These are phyloP conservation scores for Curvularia lunata DNA, from an alignment of 2,329 filamentous ascomycete species.

Conservation along the genomic window DNA sequence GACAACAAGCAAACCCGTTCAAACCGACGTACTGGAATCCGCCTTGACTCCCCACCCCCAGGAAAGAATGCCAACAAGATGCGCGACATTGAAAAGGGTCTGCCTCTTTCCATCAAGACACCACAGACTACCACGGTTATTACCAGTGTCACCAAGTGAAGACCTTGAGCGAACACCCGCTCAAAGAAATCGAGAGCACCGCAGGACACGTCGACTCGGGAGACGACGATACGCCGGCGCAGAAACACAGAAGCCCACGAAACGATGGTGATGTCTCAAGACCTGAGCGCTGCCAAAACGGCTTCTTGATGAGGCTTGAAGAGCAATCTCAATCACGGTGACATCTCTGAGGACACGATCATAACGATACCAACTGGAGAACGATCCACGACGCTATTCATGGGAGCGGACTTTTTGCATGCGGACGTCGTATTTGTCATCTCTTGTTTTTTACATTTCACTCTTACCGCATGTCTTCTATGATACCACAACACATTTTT, in stretches of 20 bases:
- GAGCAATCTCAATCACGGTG: neutral
- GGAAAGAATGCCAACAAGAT: constrained; percentile 27
- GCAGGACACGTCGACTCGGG: constrained; percentile 4
- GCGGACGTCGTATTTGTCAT: neutral
- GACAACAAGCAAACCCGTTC: constrained; percentile 40
- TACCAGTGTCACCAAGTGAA: constrained; percentile 35
- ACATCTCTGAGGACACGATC: neutral
- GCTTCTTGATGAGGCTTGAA: constrained; percentile 9
- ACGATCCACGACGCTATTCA: neutral
- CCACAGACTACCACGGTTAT: constrained; percentile 45
- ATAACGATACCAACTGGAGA: constrained; percentile 6
- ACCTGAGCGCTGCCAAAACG: neutral
- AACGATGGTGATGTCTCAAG: neutral
- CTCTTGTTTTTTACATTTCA: neutral
- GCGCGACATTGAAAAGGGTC: constrained; percentile 46
- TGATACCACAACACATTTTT: constrained; percentile 25
- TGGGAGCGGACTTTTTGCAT: neutral
- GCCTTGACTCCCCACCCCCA: constrained; percentile 45
- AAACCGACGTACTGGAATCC: constrained; percentile 46
- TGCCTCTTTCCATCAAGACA: constrained; percentile 30
- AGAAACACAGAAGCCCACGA: neutral
- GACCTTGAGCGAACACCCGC: neutral
- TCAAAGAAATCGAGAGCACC: neutral
- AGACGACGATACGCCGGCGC: constrained; percentile 1
- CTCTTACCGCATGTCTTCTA: constrained; percentile 5